Evolutionary conservation across 768 basidiomycete genomes (phyloP).

Genomic region (Lactarius tabidus): DNA sequence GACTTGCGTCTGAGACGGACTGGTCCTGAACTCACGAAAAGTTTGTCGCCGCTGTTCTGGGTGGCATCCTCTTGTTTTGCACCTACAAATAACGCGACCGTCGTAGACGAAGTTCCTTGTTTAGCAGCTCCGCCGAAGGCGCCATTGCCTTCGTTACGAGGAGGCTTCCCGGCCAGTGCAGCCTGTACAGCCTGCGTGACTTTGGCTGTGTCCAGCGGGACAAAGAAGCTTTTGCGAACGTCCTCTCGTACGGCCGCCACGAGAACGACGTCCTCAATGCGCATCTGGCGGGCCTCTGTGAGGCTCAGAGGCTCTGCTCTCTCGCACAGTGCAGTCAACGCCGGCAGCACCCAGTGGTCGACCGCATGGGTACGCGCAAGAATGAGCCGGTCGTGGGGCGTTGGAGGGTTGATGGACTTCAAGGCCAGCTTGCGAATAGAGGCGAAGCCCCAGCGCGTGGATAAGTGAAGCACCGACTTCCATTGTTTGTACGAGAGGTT

Average conservation of each 20-base stretch:
- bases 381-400: constrained; percentile 8
- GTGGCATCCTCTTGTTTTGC: not conserved
- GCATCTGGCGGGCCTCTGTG: constrained; percentile 9
- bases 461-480: constrained; percentile 28
- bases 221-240: not conserved
- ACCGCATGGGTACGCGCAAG: constrained; percentile 11
- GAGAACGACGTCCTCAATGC: constrained; percentile 9
- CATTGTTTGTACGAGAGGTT: constrained; percentile 26
- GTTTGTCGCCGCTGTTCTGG: not conserved
- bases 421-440: constrained; percentile 26
- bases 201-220: not conserved
- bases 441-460: constrained; percentile 32
- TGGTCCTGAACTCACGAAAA: not conserved
- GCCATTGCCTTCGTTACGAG: not conserved
- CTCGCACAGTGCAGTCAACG: constrained; percentile 7
- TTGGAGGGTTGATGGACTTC: not conserved
- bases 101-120: not conserved
- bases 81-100: not conserved
- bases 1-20: not conserved
- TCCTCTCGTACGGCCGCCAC: constrained; percentile 10
- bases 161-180: not conserved
- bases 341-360: constrained; percentile 14
- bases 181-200: not conserved
- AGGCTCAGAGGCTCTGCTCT: constrained; percentile 4
- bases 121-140: not conserved